Conservation (phyloP, 352 stramenopile species). For the Phytophthora boehmeriae region DNA sequence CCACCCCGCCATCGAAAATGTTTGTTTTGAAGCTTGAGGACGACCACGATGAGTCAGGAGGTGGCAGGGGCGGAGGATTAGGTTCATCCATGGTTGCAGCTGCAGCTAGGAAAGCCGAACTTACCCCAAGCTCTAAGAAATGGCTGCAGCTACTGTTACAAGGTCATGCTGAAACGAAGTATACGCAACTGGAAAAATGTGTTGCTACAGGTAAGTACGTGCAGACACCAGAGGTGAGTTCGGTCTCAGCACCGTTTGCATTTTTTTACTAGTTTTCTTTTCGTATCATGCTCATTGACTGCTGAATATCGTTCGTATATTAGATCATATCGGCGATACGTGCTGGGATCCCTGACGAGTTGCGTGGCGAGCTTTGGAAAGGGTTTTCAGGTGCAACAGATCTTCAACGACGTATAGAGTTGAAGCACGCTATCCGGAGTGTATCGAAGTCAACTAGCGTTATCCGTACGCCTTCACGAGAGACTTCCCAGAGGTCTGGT, state of each 20-base stretch:
- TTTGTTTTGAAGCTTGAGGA: conserved; percentile 84
- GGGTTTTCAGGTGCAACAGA: conserved; percentile 70
- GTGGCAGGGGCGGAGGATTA: conserved; percentile 23
- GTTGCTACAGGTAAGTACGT: conserved; percentile 66
- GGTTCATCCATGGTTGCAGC: conserved; percentile 25
- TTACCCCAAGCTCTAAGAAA: conserved; percentile 73
- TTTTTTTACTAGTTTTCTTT: not conserved
- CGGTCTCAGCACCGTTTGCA: not conserved
- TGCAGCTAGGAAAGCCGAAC: conserved; percentile 50
- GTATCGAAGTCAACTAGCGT: conserved; percentile 49
- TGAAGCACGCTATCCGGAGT: conserved; percentile 59
- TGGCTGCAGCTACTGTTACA: conserved; percentile 76
- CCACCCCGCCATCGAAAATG: conserved; percentile 84
- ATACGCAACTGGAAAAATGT: conserved; percentile 83
- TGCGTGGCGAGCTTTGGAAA: conserved; percentile 77
- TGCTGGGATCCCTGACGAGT: conserved; percentile 76
- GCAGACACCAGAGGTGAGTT: conserved; percentile 60
- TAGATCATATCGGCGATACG: conserved; percentile 80
- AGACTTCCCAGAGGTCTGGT: conserved; percentile 17
- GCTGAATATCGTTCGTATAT: not conserved
- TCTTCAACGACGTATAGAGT: conserved; percentile 62
- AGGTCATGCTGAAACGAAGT: conserved; percentile 82
- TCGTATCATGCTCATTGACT: not conserved
- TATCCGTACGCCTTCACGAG: conserved; percentile 33
- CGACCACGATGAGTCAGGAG: conserved; percentile 47